These are phyloP conservation scores for Stagonosporopsis vannaccii DNA, from an alignment of 2,329 filamentous ascomycete species.

Conservation along the genomic window DNA sequence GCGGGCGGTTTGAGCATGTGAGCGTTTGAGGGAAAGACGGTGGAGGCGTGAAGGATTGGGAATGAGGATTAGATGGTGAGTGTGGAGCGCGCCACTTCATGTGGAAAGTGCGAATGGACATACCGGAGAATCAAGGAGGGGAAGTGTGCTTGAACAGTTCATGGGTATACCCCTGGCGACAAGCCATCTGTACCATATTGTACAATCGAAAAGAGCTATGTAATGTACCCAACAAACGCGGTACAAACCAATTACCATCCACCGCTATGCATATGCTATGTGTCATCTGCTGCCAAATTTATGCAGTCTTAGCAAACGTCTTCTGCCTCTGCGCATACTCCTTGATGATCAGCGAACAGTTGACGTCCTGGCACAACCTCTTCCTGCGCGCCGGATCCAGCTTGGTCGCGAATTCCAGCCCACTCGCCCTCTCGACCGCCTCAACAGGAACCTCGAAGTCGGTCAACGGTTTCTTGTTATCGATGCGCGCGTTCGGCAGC, in stretches of 20 bases:
- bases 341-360: constrained; percentile 81
- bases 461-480: constrained; percentile 83
- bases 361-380: constrained; percentile 84
- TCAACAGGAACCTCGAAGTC: constrained; percentile 97
- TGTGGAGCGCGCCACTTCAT: constrained; percentile 21
- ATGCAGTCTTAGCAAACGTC: constrained; percentile 44
- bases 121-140: background rate
- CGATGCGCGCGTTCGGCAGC: constrained; percentile 87
- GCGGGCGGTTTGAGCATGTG: constrained; percentile 7
- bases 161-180: background rate
- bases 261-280: constrained; percentile 21
- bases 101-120: constrained; percentile 7
- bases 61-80: background rate
- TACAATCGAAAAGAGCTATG: constrained; percentile 26
- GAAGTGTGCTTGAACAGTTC: background rate
- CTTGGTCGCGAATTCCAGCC: constrained; percentile 87
- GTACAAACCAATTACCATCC: background rate
- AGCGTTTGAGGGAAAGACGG: constrained; percentile 19
- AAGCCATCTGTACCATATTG: constrained; percentile 32
- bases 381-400: constrained; percentile 76
- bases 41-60: background rate
- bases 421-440: constrained; percentile 88
- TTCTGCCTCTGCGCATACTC: constrained; percentile 73
- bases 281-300: background rate
- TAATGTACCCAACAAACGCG: constrained; percentile 1